phyloP scores from a whole-genome alignment of 345 rosid species.

The Populus tremula region DNA sequence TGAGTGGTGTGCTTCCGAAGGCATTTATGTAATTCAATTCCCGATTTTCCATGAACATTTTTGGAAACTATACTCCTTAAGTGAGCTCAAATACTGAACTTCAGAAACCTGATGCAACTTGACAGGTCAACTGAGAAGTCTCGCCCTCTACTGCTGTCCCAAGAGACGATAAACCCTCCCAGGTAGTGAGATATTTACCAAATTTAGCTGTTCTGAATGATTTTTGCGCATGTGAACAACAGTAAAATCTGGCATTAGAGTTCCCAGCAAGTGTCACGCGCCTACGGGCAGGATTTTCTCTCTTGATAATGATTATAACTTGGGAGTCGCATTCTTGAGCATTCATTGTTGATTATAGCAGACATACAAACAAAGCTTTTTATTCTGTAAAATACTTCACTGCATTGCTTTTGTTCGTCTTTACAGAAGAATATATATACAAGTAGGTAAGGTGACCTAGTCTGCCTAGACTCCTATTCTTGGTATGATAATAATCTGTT shows the following conservation, averaged over 20 bases:
- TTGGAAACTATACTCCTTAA: neutral
- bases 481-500: no score
- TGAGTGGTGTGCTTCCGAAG: neutral
- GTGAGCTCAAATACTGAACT: neutral
- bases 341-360: neutral
- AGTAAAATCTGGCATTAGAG: neutral
- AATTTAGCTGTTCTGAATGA: neutral
- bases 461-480: no score
- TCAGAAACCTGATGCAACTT: neutral
- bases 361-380: no score
- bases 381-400: no score
- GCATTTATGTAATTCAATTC: neutral
- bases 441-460: no score
- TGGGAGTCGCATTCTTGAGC: neutral
- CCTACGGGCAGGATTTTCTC: neutral
- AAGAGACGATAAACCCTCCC: neutral
- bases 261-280: neutral
- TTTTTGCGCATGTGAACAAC: neutral
- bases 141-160: neutral
- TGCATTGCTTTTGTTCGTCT: no score
- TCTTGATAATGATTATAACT: neutral
- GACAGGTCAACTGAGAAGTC: neutral
- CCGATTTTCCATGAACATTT: neutral
- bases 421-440: no score
- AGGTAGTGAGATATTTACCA: neutral